Evolutionary conservation across 108 stramenopile species (phyloP).

Genomic region (Cyclotella atomus): DNA sequence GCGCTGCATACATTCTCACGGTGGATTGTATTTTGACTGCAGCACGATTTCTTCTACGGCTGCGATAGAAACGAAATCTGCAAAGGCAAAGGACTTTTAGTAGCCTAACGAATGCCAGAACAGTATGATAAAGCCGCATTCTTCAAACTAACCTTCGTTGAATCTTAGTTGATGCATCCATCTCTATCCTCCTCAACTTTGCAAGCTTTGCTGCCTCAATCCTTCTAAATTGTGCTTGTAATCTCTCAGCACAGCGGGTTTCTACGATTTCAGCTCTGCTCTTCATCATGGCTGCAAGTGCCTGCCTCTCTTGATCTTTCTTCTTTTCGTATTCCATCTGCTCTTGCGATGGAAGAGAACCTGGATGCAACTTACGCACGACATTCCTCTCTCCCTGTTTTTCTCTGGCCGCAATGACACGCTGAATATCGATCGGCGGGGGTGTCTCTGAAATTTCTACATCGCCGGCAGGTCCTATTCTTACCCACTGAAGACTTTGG

Average conservation of each 20-base stretch:
- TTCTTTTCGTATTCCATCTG: constrained; percentile 29
- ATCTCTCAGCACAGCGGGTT: constrained; percentile 27
- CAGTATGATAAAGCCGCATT: background rate
- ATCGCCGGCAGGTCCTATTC: constrained; percentile 11
- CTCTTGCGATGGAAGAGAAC: constrained; percentile 14
- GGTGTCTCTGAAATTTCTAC: constrained; percentile 23
- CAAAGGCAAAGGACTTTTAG: background rate
- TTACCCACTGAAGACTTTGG: constrained; percentile 30
- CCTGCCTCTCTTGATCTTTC: constrained; percentile 19
- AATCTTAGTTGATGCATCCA: constrained; percentile 33
- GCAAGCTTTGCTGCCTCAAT: constrained; percentile 20
- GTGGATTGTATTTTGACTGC: constrained; percentile 35
- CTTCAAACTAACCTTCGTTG: constrained; percentile 26
- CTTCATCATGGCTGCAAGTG: constrained; percentile 14
- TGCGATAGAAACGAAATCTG: constrained; percentile 20
- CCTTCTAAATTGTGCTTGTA: constrained; percentile 37
- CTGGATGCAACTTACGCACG: constrained; percentile 25
- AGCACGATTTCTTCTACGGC: constrained; percentile 15
- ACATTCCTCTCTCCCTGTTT: constrained; percentile 19
- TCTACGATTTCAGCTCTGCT: constrained; percentile 15
- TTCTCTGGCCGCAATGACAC: constrained; percentile 44
- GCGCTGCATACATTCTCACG: constrained; percentile 20
- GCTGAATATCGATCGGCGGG: constrained; percentile 39
- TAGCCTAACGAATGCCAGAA: background rate
- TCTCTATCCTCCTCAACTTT: constrained; percentile 8